Evolutionary conservation across 805 yeast species (phyloP).

Genomic region (Hanseniaspora singularis): DNA sequence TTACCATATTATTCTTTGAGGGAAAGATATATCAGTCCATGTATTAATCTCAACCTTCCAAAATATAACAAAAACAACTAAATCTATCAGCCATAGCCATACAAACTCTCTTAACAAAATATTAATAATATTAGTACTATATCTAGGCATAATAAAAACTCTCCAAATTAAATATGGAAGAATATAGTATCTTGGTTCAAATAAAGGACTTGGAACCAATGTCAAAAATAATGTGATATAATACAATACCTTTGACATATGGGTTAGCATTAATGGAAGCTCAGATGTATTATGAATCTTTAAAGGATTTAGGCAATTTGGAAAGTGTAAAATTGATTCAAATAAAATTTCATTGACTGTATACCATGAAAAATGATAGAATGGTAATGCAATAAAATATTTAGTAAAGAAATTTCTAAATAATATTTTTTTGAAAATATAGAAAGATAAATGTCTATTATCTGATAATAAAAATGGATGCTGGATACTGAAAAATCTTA

Average conservation of each 20-base stretch:
- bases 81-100: conserved; percentile 52
- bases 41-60: conserved; percentile 42
- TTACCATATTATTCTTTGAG: conserved; percentile 84
- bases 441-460: conserved; percentile 86
- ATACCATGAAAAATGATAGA: conserved; percentile 51
- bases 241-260: conserved; percentile 40
- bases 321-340: conserved; percentile 29
- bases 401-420: conserved; percentile 34
- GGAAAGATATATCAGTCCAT: conserved; percentile 51
- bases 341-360: conserved; percentile 30
- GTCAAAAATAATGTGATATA: conserved; percentile 44
- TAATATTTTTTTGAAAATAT: conserved; percentile 61
- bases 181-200: conserved; percentile 89
- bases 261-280: conserved; percentile 34
- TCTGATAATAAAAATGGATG: conserved; percentile 92
- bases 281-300: conserved; percentile 29
- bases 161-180: conserved; percentile 71
- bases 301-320: conserved; percentile 28
- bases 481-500: conserved; percentile 53
- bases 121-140: conserved; percentile 22
- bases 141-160: conserved; percentile 37
- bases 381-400: conserved; percentile 44
- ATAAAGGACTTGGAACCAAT: conserved; percentile 76
- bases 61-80: conserved; percentile 44
- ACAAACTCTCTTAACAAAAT: conserved; percentile 36